Base-by-base conservation (phyloP, 768 basidiomycete genomes). In the Tephrocybe sp. region DNA sequence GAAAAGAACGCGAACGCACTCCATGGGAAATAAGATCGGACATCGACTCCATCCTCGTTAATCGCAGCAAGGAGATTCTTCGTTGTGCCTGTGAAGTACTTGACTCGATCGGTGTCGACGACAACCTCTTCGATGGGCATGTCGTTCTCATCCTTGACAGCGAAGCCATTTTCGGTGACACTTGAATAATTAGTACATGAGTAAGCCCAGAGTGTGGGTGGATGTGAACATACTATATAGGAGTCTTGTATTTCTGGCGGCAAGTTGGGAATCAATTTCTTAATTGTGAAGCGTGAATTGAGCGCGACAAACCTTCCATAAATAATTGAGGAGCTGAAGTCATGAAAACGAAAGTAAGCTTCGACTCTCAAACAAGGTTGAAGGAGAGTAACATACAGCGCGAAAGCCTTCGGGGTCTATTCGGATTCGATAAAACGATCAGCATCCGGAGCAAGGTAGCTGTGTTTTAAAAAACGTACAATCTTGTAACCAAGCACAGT, bases 121-220 rank as follows among this genome's bases (percentile, higher is more conserved):
- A 84, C 55, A 9, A 79, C 83, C 52, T 80, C 68, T 48, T 80
- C 78, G 6, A 80, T 58, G 1, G 83, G 69, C 68, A 79, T 73
- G 40, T 59, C 66, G 62, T 72, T 77, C 65, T 88, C 86, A 52
- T 79, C 74, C 63, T 85, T 86, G 45, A 87, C 81, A 10, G 84
- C 78, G 60, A 86, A 87, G 0, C 85, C 84, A 59, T 88, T 88
- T 68, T 89, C 85, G 2, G 85, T 88, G n/a, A 87, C 81, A 58
- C 83, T 84, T 39, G 9, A 23, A 41, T 37, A 36, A 2, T 49
- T 30, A 45, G 57, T 33, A 58, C 30, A 47, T 39, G 17, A 39
- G 23, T 48, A 25, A 41, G 7, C 9, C 34, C 7, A 36, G 4
- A 14, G 15, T 36, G 15, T 36, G 15, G 4, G 15, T 14, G 15